Evolutionary conservation across 805 yeast genomes (phyloP), one percentile per base, ranked within the genome.

Genomic region (Suhomyces vadensis): DNA sequence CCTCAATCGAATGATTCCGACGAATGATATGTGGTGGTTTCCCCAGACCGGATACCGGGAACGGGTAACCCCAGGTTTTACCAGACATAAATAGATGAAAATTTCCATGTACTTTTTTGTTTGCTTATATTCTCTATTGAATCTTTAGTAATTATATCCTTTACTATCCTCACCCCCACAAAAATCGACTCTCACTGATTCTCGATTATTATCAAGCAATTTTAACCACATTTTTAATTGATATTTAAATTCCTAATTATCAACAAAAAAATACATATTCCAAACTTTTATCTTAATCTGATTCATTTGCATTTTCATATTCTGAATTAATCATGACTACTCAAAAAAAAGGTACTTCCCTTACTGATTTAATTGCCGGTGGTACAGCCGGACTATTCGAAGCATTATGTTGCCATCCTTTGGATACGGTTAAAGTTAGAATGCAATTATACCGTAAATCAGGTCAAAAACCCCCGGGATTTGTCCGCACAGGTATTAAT

Each of bases 351-450:
- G 67, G 68, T 25, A 68, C 62, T 44, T 61, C 73, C 31, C 78
- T 82, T 9, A 76, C 83, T 44, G 90, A 85, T 58, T 74, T 86
- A 53, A 74, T 88, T 39, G 94, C 97, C 25, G 99, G 99, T 56
- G 99, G 99, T 58, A 82, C 92, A 6, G 99, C 99, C 10, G 99
- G 99, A 47, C 74, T 92, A 48, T 88, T 91, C 62, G 99, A 92
- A 74, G 99, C 98, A n/a, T 75, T 94, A 51, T 83, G 92, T 65
- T 92, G 99, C 65, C 99, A 92, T 67, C 98, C 98, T n/a, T 78
- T 92, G 56, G 99, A 92, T 64, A 92, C 99, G 31, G 87, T 92
- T 64, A 92, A 92, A 69, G 99, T 92, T 50, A 82, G 98, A 62
- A 92, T 92, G 98, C 98, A 92, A 67, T 77, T 92, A 57, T 84